Conservation (phyloP, 202 grass and related monocot genomes). For the Hordeum pubiflorum region DNA sequence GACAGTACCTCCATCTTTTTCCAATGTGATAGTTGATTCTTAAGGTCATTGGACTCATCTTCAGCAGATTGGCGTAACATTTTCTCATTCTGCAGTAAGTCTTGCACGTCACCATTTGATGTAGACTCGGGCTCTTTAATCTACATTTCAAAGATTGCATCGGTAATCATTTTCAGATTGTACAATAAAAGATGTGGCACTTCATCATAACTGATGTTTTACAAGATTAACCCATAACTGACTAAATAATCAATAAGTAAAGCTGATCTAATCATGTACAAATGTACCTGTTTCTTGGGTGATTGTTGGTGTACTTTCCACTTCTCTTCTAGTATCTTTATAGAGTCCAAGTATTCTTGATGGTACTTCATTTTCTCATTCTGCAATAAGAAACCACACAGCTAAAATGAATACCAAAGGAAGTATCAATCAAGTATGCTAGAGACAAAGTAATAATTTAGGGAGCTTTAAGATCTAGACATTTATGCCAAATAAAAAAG, state of each 20-base stretch:
- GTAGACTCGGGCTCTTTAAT: conserved; percentile 44
- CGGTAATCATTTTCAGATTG: conserved; percentile 16
- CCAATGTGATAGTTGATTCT: conserved; percentile 90
- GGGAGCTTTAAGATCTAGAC: neutral
- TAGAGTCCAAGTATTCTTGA: conserved; percentile 92
- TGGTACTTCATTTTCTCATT: conserved; percentile 84
- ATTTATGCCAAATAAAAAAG: neutral
- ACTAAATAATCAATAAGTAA: conserved; percentile 9
- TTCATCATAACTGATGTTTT: neutral
- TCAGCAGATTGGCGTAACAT: conserved; percentile 56
- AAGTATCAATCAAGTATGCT: conserved; percentile 13
- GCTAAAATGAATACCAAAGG: conserved; percentile 3
- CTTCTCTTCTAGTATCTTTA: conserved; percentile 91
- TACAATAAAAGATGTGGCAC: neutral
- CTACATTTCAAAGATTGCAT: conserved; percentile 8
- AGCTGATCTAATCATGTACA: conserved; percentile 16
- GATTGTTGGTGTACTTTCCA: conserved; percentile 81
- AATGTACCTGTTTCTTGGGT: conserved; percentile 49
- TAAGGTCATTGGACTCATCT: conserved; percentile 73
- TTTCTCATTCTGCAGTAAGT: conserved; percentile 81
- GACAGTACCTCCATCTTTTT: conserved; percentile 87
- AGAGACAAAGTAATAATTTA: conserved; percentile 7
- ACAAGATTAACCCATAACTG: neutral
- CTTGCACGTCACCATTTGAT: conserved; percentile 53
- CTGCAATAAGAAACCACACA: conserved; percentile 33